A percentile compares a stretch with the other conserved stretches of the same genome.
These are phyloP conservation scores for Hypomyces rosellus DNA, from an alignment of 2,329 filamentous ascomycete species.

Conservation along the genomic window DNA sequence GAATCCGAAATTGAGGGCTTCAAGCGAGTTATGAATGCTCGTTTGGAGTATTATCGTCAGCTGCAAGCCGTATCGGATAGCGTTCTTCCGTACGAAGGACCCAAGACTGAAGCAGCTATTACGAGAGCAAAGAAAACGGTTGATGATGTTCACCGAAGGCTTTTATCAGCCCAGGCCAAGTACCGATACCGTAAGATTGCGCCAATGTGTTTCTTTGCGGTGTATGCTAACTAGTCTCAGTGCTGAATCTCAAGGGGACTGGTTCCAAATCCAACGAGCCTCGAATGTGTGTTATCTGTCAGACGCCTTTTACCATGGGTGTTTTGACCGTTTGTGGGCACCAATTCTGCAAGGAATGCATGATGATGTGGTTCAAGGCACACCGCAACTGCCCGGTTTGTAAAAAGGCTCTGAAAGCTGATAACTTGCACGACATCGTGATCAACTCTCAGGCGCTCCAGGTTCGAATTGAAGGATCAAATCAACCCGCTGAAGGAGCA, in stretches of 20 bases:
- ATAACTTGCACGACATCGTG: constrained; percentile 78
- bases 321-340: constrained; percentile 85
- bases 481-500: constrained; percentile 1
- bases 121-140: constrained; percentile 24
- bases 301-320: constrained; percentile 67
- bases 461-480: constrained; percentile 41
- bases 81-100: constrained; percentile 66
- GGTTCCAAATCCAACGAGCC: constrained; percentile 59
- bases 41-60: constrained; percentile 85
- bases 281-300: constrained; percentile 81
- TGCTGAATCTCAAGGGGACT: constrained; percentile 47
- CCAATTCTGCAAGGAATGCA: constrained; percentile 84
- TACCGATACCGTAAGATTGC: constrained; percentile 58
- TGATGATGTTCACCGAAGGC: constrained; percentile 44
- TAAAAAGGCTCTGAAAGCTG: constrained; percentile 58
- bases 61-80: constrained; percentile 87
- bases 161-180: constrained; percentile 63
- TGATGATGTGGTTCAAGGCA: constrained; percentile 68
- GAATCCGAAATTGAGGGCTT: constrained; percentile 73
- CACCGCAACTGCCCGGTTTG: constrained; percentile 79
- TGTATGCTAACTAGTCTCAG: constrained; percentile 23
- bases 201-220: not conserved
- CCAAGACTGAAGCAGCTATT: constrained; percentile 46
- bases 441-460: constrained; percentile 70
- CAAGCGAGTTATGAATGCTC: constrained; percentile 71